A percentile compares a stretch with the other conserved stretches of the same genome.
These are phyloP conservation scores for Cichorium intybus DNA, from an alignment of 140 eudicot genomes.

Conservation along the genomic window DNA sequence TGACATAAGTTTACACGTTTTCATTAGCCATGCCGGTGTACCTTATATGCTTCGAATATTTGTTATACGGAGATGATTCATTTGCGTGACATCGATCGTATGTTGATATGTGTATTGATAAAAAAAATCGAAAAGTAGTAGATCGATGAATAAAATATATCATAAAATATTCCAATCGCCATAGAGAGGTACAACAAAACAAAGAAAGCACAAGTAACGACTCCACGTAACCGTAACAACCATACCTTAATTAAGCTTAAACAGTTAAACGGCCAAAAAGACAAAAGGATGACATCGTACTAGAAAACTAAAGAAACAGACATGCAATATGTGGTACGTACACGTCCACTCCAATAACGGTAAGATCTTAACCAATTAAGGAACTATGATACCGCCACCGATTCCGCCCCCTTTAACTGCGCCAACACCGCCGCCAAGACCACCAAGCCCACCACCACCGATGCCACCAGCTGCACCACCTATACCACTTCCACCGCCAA, in stretches of 20 bases:
- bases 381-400: constrained; percentile 33
- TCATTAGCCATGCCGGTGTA: too few species aligned
- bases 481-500: constrained; percentile 18
- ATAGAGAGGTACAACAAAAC: neutral
- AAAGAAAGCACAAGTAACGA: neutral
- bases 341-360: constrained; percentile 6
- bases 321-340: constrained; percentile 18
- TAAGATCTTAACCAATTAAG: constrained; percentile 12
- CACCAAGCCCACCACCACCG: constrained; percentile 17
- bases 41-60: neutral
- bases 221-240: neutral
- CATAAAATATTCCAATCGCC: neutral
- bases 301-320: neutral
- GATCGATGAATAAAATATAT: neutral
- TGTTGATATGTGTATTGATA: neutral
- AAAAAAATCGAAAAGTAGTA: neutral
- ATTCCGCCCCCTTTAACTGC: constrained; percentile 46
- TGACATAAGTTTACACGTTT: too few species aligned
- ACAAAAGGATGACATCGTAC: neutral
- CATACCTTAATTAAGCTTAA: neutral
- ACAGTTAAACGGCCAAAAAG: neutral
- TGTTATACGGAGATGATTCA: neutral
- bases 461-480: constrained; percentile 10
- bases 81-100: neutral
- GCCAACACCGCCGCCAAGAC: constrained; percentile 34